Evolutionary conservation across 768 basidiomycete species (phyloP).

Genomic region (Neoboletus magnificus): DNA sequence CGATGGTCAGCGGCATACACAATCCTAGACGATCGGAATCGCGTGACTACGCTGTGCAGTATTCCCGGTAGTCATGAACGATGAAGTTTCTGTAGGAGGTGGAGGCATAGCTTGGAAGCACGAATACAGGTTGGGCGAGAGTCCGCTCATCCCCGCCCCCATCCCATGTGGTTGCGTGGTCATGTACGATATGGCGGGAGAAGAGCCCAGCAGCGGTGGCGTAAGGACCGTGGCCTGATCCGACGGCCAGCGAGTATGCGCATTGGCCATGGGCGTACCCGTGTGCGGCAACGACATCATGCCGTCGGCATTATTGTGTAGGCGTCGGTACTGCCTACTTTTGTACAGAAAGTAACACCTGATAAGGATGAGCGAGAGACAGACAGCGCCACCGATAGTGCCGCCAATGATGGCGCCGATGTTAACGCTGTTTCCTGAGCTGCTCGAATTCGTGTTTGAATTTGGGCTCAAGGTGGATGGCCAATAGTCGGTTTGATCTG

Average conservation of each 20-base stretch:
- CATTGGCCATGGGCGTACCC: too few species aligned
- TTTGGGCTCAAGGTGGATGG: background rate
- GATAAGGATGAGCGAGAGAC: background rate
- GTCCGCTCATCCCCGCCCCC: background rate
- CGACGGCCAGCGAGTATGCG: too few species aligned
- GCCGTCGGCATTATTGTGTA: background rate
- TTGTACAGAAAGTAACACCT: background rate
- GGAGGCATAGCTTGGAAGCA: background rate
- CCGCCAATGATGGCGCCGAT: background rate
- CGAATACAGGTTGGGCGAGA: background rate
- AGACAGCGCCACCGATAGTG: background rate
- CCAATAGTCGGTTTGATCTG: background rate
- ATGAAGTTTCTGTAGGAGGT: background rate
- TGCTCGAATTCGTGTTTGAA: background rate
- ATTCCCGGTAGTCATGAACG: slow-evolving; percentile 9
- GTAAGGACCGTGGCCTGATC: too few species aligned
- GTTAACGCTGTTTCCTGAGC: background rate
- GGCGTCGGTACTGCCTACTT: background rate
- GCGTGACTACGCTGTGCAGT: slow-evolving; percentile 4
- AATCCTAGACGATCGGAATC: slow-evolving; percentile 21
- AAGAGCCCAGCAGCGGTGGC: background rate
- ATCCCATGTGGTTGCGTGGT: background rate
- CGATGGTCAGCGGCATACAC: background rate
- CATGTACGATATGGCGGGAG: background rate
- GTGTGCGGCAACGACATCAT: background rate